phyloP scores from a whole-genome alignment of 495 filamentous ascomycete species.

The Entonaema liquescens region DNA sequence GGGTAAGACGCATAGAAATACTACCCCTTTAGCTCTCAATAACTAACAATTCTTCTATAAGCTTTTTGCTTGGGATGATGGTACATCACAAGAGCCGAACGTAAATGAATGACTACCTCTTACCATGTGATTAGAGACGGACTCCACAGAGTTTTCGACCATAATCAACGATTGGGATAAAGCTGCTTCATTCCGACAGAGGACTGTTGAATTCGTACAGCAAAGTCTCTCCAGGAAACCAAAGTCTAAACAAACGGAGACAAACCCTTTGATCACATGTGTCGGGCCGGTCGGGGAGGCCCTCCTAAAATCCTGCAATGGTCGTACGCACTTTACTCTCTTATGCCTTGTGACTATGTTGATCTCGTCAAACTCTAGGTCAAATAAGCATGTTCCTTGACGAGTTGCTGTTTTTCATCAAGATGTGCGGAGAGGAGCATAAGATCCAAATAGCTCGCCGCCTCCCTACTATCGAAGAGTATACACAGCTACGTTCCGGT shows the following conservation, averaged over 20 bases:
- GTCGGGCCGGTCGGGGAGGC: slow-evolving; percentile 15
- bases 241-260: neutral
- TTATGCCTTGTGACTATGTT: neutral
- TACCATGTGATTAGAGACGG: slow-evolving; percentile 16
- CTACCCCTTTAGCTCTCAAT: neutral
- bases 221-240: slow-evolving; percentile 9
- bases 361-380: slow-evolving; percentile 5
- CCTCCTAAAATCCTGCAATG: slow-evolving; percentile 12
- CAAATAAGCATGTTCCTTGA: slow-evolving; percentile 10
- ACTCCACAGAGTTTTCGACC: slow-evolving; percentile 16
- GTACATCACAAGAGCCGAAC: too few relatives aligned
- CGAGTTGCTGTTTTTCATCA: slow-evolving; percentile 12
- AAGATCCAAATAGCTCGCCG: neutral
- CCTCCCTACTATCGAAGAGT: slow-evolving; percentile 30
- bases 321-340: slow-evolving; percentile 4
- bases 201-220: slow-evolving; percentile 14
- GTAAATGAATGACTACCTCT: too few relatives aligned
- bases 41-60: slow-evolving; percentile 4
- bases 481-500: neutral
- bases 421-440: slow-evolving; percentile 23
- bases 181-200: slow-evolving; percentile 14
- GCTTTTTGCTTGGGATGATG: slow-evolving; percentile 24
- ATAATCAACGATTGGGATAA: slow-evolving; percentile 11
- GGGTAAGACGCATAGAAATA: slow-evolving; percentile 7
- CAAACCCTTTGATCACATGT: slow-evolving; percentile 7